phyloP scores from a whole-genome alignment of 768 basidiomycete genomes.

The Amanita inopinata region DNA sequence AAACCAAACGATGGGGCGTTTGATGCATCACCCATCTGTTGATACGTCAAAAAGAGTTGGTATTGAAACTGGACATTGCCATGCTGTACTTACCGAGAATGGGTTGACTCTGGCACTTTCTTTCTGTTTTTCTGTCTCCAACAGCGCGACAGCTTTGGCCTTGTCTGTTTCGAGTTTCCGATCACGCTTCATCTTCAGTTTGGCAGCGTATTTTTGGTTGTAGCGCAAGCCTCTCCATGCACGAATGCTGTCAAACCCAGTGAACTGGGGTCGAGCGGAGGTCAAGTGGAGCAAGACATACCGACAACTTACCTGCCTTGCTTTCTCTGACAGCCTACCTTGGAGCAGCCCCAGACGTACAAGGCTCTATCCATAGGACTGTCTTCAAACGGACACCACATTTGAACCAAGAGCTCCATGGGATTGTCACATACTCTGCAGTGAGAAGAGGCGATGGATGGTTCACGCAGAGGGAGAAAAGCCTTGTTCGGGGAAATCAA shows the following conservation, averaged over 20 bases:
- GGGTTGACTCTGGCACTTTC: constrained; percentile 42
- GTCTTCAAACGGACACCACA: constrained; percentile 86
- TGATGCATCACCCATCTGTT: constrained; percentile 17
- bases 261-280: constrained; percentile 2
- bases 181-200: constrained; percentile 49
- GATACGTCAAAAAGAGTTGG: background rate
- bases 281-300: constrained; percentile 6
- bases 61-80: background rate
- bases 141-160: constrained; percentile 23
- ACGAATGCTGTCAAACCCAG: constrained; percentile 43
- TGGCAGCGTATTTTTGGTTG: constrained; percentile 67
- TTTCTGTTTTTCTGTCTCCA: constrained; percentile 23
- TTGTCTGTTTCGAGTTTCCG: constrained; percentile 28
- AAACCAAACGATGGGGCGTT: constrained; percentile 37
- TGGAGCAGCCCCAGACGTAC: constrained; percentile 79
- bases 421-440: constrained; percentile 65
- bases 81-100: constrained; percentile 44
- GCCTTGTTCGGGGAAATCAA: constrained; percentile 51
- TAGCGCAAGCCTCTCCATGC: constrained; percentile 72
- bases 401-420: constrained; percentile 77
- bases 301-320: constrained; percentile 56
- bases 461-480: constrained; percentile 57
- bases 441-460: constrained; percentile 48
- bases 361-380: constrained; percentile 79
- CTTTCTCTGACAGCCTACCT: constrained; percentile 61